Evolutionary conservation across 2,329 filamentous ascomycete species (phyloP), one percentile per base, ranked within the genome.

Genomic region (Aphanocladium album): DNA sequence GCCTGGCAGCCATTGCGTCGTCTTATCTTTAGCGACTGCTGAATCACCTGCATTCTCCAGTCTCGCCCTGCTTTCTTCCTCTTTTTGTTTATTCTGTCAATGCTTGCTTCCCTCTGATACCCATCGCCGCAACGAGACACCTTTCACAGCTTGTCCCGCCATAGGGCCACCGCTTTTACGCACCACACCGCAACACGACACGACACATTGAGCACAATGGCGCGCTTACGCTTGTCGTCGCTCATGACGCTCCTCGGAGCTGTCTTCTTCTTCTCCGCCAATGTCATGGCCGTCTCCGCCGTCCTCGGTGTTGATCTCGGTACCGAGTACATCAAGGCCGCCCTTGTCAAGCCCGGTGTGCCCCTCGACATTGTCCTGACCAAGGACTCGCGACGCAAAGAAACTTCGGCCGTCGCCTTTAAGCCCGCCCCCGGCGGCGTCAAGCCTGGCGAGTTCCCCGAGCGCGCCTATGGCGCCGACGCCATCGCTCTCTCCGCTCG

Each of bases 291-390:
- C 27, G 76, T 77, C 54, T 79, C 91, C 9, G 91, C 91, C 57
- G 93, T 98, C 19, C 80, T 99, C 23, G 95, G 95, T 64, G 84
- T 99, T 69, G 95, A 99, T 76, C 82, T 99, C 59, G 95, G 95
- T 67, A 97, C 95, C 60, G 91, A 96, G 74, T 97, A 96, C 78
- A 90, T 99, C 79, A 99, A 98, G 80, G 93, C 93, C 30, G 88
- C 90, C 16, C 85, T 99, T 46, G 93, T 99, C 64, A 98, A 98
- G 78, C 95, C 95, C 2, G 95, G 95, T 63, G 93, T 96, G 57
- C 95, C 95, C 12, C 90, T 99, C 72, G 95, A 99, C 67, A 98
- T 99, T 66, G 93, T 99, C 73, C 84, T 97, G 60, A 97, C 93
- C 33, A 99, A 98, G 74, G 95, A 99, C 77, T 97, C 95, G 33